A percentile compares a stretch with the other conserved stretches of the same genome.
Evolutionary conservation across 2,329 filamentous ascomycete genomes (phyloP).

Genomic region (Teratosphaeria gauchensis): DNA sequence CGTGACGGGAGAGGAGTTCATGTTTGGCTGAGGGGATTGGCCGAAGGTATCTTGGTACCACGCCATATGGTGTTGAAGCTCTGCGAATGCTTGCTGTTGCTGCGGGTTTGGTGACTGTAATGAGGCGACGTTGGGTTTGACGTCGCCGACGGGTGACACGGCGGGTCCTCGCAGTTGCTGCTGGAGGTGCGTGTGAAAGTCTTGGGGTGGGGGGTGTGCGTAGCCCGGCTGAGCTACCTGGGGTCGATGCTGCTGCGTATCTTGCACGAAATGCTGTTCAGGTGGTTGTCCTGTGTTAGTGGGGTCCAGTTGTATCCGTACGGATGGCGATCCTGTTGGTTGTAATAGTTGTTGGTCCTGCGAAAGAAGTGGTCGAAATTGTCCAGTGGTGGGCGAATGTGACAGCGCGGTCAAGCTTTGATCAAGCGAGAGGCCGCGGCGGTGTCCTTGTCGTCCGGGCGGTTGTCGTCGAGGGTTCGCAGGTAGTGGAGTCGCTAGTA

Average conservation of each 20-base stretch:
- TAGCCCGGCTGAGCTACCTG: conserved; percentile 59
- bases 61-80: conserved; percentile 21
- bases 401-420: conserved; percentile 34
- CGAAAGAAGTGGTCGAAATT: conserved; percentile 46
- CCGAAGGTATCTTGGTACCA: conserved; percentile 22
- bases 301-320: conserved; percentile 33
- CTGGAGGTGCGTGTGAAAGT: conserved; percentile 40
- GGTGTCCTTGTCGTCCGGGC: conserved; percentile 46
- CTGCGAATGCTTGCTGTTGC: conserved; percentile 17
- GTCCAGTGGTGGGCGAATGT: conserved; percentile 10
- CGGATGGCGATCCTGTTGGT: conserved; percentile 17
- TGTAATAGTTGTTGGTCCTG: conserved; percentile 26
- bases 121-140: conserved; percentile 9
- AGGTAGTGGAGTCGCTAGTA: conserved; percentile 55
- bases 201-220: conserved; percentile 20
- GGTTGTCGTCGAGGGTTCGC: conserved; percentile 42
- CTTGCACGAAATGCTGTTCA: conserved; percentile 71
- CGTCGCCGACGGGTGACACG: conserved; percentile 4
- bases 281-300: conserved; percentile 49
- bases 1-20: conserved; percentile 13
- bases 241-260: conserved; percentile 79
- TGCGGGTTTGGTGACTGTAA: conserved; percentile 7
- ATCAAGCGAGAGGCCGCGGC: conserved; percentile 78
- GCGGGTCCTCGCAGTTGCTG: conserved; percentile 37
- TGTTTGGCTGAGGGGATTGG: conserved; percentile 2